A percentile compares a stretch with the other conserved stretches of the same genome.
Evolutionary conservation across 495 filamentous ascomycete species (phyloP).

Genomic region (Neurospora hispaniola): DNA sequence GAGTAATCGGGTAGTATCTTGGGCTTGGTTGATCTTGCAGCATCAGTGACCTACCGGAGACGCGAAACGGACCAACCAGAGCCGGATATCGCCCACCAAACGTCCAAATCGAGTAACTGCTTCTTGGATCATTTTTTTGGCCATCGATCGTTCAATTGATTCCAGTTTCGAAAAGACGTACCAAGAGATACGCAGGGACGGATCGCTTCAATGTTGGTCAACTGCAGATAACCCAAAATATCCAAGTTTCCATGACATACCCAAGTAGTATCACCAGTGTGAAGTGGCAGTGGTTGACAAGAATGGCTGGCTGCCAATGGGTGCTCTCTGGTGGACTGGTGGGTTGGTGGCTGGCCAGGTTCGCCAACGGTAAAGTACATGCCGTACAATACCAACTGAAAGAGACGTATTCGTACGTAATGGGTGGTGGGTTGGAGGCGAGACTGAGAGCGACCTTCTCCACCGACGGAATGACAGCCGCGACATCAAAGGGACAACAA

Average conservation of each 20-base stretch:
- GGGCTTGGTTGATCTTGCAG: not conserved
- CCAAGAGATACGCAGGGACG: not conserved
- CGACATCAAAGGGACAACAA: not conserved
- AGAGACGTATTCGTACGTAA: constrained; percentile 19
- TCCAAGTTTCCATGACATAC: not conserved
- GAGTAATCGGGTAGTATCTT: not conserved
- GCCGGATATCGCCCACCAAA: not conserved
- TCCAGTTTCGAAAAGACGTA: not conserved
- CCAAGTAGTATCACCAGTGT: constrained; percentile 1
- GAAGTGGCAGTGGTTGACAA: not conserved
- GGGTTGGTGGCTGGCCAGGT: not conserved
- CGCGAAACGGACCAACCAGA: not conserved
- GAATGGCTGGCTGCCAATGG: not conserved
- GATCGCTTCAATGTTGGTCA: not conserved
- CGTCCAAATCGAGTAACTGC: not conserved
- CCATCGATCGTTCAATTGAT: no score
- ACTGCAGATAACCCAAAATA: constrained; percentile 1
- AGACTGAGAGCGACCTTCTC: constrained; percentile 4
- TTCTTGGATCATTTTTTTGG: no score
- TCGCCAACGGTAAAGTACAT: not conserved
- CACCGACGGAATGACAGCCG: constrained; percentile 8
- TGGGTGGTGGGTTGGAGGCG: constrained; percentile 9
- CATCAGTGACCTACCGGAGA: not conserved
- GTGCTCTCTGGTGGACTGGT: not conserved
- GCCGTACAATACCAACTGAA: not conserved